Base-by-base conservation (phyloP, 805 yeast species). In the Kazachstania martiniae region DNA sequence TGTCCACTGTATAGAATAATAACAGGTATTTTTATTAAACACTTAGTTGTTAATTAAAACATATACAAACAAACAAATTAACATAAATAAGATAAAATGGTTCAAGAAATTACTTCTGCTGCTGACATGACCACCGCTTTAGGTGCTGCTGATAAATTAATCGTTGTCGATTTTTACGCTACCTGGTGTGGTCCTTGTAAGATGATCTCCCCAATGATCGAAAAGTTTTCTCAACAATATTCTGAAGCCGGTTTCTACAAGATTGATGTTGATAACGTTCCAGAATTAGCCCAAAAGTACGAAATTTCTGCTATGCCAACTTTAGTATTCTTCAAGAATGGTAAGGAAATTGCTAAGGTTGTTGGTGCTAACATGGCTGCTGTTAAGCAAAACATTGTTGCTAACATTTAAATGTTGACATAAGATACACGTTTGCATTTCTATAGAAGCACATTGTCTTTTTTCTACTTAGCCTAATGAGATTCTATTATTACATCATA, bases 141-240 rank as follows among this genome's bases (percentile, higher is more conserved):
- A 51, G 43, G 61, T 34, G 47, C 61, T 37, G 67, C 66, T 51
- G 72, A 72, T 45, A 82, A 80, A 49, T 68, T 85, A 54, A 87
- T 85, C 47, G 87, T 91, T 47, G 84, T 91, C 47, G 97, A 91
- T 68, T 91, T 89, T 68, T 87, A 74, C 56, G 97, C 97, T 50
- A 76, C 87, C 40, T 91, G 97, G 96, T 89, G 98, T 64, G 96
- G 96, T 48, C 97, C 98, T 41, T 89, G 98, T 71, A 91, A 89
- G 72, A 83, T 83, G 76, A 80, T 91, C 63, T 87, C 95, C 35
- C 98, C 98, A 49, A 66, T 84, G 65, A 65, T 89, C 48, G 94
- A 87, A 56, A 79, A 80, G 60, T 78, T 87, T 53, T 66, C 86
- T 27, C 56, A 56, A 29, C 63, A 66, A 51, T 77, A 77, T 72